These are phyloP conservation scores for Aspergillus ostianus DNA, from an alignment of 495 filamentous ascomycete genomes.

Conservation along the genomic window DNA sequence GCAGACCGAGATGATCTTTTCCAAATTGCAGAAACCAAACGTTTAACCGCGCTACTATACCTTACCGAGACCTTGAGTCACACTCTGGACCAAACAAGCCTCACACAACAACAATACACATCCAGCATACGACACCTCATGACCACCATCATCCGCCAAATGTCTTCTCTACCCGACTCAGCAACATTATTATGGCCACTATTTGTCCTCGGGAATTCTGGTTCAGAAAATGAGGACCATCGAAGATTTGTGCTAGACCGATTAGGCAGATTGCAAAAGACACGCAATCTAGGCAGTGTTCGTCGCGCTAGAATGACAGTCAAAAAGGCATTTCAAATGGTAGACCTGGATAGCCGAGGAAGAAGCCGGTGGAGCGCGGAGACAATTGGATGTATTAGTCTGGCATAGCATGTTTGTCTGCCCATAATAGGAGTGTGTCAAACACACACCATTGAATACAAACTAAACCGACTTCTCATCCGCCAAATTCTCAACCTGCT, in stretches of 20 bases:
- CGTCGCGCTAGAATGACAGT: conserved; percentile 14
- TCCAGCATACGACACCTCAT: conserved; percentile 10
- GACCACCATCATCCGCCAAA: conserved; percentile 11
- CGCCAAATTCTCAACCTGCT: neutral
- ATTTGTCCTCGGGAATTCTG: conserved; percentile 15
- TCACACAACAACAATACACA: neutral
- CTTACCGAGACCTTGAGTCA: conserved; percentile 4
- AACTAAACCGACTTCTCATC: neutral
- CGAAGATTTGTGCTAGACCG: conserved; percentile 20
- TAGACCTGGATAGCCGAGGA: neutral
- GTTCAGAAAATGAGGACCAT: conserved; percentile 18
- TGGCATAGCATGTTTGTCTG: neutral
- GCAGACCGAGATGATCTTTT: conserved; percentile 10
- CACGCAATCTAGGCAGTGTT: conserved; percentile 21
- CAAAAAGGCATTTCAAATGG: conserved; percentile 15
- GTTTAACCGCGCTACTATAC: conserved; percentile 19
- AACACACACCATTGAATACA: no score
- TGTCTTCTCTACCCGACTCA: conserved; percentile 11
- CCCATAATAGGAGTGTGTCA: no score
- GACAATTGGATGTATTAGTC: neutral
- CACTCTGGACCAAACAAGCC: neutral
- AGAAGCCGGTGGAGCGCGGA: neutral
- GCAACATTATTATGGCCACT: conserved; percentile 21
- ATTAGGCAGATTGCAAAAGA: conserved; percentile 10
- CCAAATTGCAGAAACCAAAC: conserved; percentile 18